phyloP scores from a whole-genome alignment of 1,284 basidiomycete species.

The Pseudomicrostroma phylloplanum region DNA sequence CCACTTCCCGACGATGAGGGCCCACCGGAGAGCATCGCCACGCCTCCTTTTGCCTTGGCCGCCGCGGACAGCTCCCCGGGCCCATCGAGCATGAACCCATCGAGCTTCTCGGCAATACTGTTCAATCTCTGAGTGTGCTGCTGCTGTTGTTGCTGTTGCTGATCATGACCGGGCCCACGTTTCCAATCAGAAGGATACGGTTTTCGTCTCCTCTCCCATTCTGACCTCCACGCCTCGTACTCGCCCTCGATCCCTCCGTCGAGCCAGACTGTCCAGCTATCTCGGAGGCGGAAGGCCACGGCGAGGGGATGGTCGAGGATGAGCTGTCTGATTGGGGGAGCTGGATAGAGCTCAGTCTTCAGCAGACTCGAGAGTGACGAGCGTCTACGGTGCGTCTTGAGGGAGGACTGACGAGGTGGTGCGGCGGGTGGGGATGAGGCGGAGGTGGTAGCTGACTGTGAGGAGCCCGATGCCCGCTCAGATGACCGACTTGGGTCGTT shows the following conservation, averaged over 20 bases:
- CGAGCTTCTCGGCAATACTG: neutral
- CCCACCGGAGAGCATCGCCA: no score
- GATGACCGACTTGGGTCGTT: neutral
- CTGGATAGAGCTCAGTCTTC: conserved; percentile 11
- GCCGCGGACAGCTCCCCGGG: neutral
- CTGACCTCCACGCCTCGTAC: conserved; percentile 61
- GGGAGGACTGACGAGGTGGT: neutral
- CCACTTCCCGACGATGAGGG: neutral
- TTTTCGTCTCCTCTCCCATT: conserved; percentile 50
- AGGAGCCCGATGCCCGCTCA: conserved; percentile 10
- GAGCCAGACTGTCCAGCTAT: conserved; percentile 71
- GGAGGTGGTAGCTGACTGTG: neutral
- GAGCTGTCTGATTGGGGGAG: conserved; percentile 27
- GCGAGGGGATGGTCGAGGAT: conserved; percentile 61
- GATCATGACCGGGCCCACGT: neutral
- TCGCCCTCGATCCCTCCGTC: conserved; percentile 66
- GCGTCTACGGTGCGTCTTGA: conserved; percentile 2
- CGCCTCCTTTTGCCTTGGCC: neutral
- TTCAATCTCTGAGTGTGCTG: neutral
- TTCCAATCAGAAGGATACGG: neutral
- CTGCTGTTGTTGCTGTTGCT: no score
- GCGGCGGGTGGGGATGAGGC: conserved; percentile 14
- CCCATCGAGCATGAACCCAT: neutral
- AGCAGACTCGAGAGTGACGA: conserved; percentile 49
- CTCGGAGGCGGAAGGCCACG: conserved; percentile 65